Base-by-base conservation (phyloP, 1,284 basidiomycete species). In the Trichosporon asahii region DNA sequence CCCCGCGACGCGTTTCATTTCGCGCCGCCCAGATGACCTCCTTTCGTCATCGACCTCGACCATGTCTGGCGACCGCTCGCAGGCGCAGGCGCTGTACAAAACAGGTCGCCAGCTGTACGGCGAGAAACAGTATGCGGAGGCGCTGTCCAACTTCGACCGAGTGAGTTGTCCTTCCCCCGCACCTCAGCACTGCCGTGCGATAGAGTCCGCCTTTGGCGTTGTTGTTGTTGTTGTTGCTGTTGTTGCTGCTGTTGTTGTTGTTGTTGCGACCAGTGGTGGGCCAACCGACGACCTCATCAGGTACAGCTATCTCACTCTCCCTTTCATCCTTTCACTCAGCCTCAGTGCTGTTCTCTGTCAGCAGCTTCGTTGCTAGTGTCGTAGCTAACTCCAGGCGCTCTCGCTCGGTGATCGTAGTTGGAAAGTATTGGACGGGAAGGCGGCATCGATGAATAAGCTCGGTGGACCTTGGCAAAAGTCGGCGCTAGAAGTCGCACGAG, bases 401-500 rank as follows among this genome's bases (percentile, higher is more conserved):
- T 68, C 72, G 14, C 74, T 80, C 25, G 75, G 75, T 9, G 71
- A 75, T 31, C 73, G 67, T 31, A 70, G 66, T 37, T 66, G 71
- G 18, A 70, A 72, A 29, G 60, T 75, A 3, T 61, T 76, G 29
- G 78, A 79, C 65, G 72, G 66, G 57, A 77, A 77, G 68, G 75
- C 76, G 0, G 75, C 76, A 1, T 68, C 74, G 4, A 75, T 78
- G 73, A 70, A 64, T 65, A 72, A 73, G 65, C 61, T 77, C 23
- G 71, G 71, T 4, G 69, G 68, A 11, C 73, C 66, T 5, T 75
- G 75, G 73, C 66, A 70, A 6, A 64, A 73, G 14, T 25, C 68
- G 9, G 78, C 77, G 0, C 71, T 73, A n/a, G 70, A 77, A n/a
- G 49, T 76, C 18, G 74, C 73, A 9, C 68, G 74, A 6, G 35